These are phyloP conservation scores for Chalciporus sp. DNA, from an alignment of 1,284 basidiomycete genomes.

Conservation along the genomic window DNA sequence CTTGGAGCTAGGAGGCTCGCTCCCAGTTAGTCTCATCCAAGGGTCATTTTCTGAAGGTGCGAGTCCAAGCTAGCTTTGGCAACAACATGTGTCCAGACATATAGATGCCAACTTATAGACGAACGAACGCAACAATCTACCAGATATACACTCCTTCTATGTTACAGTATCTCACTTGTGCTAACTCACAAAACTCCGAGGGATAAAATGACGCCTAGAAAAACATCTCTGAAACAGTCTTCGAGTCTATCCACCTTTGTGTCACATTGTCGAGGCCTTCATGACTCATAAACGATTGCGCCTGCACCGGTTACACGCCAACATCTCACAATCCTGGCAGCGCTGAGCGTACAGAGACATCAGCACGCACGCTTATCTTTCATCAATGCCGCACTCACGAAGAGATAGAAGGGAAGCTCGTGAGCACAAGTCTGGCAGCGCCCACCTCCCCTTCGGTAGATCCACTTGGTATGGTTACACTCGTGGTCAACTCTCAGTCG, in stretches of 20 bases:
- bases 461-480: conserved; percentile 36
- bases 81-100: conserved; percentile 10
- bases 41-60: too few species aligned
- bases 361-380: neutral
- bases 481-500: conserved; percentile 40
- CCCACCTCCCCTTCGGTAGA: conserved; percentile 30
- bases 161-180: too few species aligned
- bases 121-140: too few species aligned
- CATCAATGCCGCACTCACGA: conserved; percentile 32
- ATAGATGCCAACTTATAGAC: neutral
- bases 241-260: too few species aligned
- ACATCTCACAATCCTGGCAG: conserved; percentile 36
- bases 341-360: conserved; percentile 25
- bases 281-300: conserved; percentile 33
- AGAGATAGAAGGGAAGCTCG: conserved; percentile 33
- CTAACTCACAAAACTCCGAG: too few species aligned
- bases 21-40: too few species aligned
- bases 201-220: too few species aligned
- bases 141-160: too few species aligned
- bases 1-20: too few species aligned
- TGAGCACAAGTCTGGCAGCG: conserved; percentile 38
- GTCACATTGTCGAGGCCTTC: too few species aligned
- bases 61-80: too few species aligned
- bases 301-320: conserved; percentile 36
- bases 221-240: too few species aligned